These are phyloP conservation scores for Gloeostereum incarnatum DNA, from an alignment of 768 basidiomycete genomes.

Conservation along the genomic window DNA sequence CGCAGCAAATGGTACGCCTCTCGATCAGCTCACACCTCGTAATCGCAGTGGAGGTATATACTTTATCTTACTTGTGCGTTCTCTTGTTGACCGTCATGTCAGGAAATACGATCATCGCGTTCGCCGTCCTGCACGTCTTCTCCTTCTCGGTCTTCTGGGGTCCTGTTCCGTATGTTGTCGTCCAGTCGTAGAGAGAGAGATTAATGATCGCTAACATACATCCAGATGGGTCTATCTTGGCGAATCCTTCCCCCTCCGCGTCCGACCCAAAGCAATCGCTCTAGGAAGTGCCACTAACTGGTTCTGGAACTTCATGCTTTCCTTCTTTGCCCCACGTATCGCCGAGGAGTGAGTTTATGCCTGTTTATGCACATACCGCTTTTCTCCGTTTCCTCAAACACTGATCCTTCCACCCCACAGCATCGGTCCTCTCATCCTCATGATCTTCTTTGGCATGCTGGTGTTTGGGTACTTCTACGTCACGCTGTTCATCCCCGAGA, in stretches of 20 bases:
- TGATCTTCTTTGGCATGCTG: constrained; percentile 73
- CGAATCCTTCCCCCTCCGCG: constrained; percentile 75
- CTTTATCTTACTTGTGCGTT: neutral
- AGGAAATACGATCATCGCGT: constrained; percentile 63
- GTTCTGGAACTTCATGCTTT: constrained; percentile 71
- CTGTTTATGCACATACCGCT: no score
- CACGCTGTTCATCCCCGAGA: constrained; percentile 73
- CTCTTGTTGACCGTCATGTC: neutral
- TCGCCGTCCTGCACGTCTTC: constrained; percentile 71
- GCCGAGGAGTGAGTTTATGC: constrained; percentile 38
- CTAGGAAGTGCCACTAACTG: constrained; percentile 59
- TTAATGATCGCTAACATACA: neutral
- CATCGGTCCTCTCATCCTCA: constrained; percentile 66
- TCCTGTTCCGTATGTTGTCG: constrained; percentile 37
- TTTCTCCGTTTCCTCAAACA: neutral
- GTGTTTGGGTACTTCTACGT: constrained; percentile 64
- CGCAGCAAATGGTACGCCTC: constrained; percentile 40
- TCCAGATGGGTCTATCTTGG: constrained; percentile 62
- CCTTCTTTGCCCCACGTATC: constrained; percentile 65
- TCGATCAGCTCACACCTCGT: constrained; percentile 35
- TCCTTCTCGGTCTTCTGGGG: constrained; percentile 72
- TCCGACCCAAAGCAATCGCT: constrained; percentile 71
- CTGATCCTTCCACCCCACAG: constrained; percentile 14
- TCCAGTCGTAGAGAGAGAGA: neutral
- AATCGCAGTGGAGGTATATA: constrained; percentile 42